Base-by-base conservation (phyloP, 495 filamentous ascomycete species). In the Podospora tetraspora region DNA sequence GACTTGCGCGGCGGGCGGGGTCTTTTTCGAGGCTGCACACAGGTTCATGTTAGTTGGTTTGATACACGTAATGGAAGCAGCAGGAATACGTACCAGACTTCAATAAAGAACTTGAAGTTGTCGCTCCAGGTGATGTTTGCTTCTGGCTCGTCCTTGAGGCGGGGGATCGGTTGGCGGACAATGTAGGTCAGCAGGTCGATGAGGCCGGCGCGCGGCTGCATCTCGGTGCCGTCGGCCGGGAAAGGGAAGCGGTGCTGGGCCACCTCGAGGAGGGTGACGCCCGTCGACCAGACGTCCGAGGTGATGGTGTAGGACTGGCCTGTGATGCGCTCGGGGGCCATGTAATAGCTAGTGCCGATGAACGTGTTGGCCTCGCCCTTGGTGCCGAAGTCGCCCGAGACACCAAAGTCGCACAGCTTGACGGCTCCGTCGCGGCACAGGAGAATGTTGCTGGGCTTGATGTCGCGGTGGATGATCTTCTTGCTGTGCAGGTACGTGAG, bases 351-450 rank as follows among this genome's bases (percentile, higher is more conserved):
- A 37, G 95, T 99, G 25, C 95, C 95, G 76, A 99, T 99, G 75
- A 98, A 99, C 5, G 95, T 99, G 79, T 97, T 97, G 69, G 95
- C 95, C 75, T 97, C 96, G 32, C 95, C 95, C 77, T 97, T 97
- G 64, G 95, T 98, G 69, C 95, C 95, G 77, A 97, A 97, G 80
- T 98, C 96, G 68, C 95, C 95, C 64, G 90, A 94, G 66, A 99
- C 95, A 72, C 95, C 95, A 72, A 99, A 99, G 79, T 99, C 95
- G 81, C 95, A 99, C 10, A 99, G 88, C 80, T 97, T 97, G 62
- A 98, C 95, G 72, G 96, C 91, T 32, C 95, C 95, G 71, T 92
- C 88, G 57, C 93, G 91, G 75, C 93, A 96, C 21, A 99, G 84
- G 10, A 99, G 88, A 69, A 99, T 97, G 78, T 99, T 99, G 67